Evolutionary conservation across 352 stramenopile genomes (phyloP), one percentile per base, ranked within the genome.

Genomic region (Phytophthora fragariaefolia): DNA sequence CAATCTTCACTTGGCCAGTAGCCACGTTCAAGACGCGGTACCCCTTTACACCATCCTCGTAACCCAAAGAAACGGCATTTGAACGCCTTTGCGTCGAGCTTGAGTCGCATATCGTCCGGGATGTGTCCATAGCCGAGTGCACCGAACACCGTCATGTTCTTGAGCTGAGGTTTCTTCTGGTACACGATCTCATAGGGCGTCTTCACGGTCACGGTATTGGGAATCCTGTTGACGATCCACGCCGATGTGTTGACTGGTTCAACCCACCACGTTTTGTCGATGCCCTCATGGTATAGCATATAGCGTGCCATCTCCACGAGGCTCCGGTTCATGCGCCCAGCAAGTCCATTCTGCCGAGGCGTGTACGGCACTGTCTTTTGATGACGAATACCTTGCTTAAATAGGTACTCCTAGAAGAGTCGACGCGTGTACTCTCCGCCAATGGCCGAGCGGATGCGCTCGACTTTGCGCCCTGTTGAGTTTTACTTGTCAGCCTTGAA

Each of bases 241-340:
- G 46, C 52, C 7, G 63, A 50, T 1, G 50, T 56, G 48, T 40
- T 69, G 18, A 69, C n/a, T n/a, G n/a, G n/a, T n/a, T n/a, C n/a
- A n/a, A n/a, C n/a, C 10, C 15, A 30, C 62, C 46, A 46, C 38
- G 20, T 46, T 17, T 46, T 46, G 38, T 51, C 40, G 10, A 60
- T 30, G 10, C 53, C 12, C 18, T 58, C 36, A 20, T 68, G 28
- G 28, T 59, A 45, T 15, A 73, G 24, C 65, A 73, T 67, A 23
- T 46, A 51, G 9, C 58, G 49, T 15, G 50, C 58, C 36, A 60
- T 66, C 49, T 73, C 65, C 7, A 63, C 48, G 3, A 73, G 40
- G 5, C 20, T 73, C 4, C 42, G 38, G 51, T 73, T 68, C 65
- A 73, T 73, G 27, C 50, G 27, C 50, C 69, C 57, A 56, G 65